phyloP scores from a whole-genome alignment of 768 basidiomycete species.

The Lepiota brunneoincarnata region DNA sequence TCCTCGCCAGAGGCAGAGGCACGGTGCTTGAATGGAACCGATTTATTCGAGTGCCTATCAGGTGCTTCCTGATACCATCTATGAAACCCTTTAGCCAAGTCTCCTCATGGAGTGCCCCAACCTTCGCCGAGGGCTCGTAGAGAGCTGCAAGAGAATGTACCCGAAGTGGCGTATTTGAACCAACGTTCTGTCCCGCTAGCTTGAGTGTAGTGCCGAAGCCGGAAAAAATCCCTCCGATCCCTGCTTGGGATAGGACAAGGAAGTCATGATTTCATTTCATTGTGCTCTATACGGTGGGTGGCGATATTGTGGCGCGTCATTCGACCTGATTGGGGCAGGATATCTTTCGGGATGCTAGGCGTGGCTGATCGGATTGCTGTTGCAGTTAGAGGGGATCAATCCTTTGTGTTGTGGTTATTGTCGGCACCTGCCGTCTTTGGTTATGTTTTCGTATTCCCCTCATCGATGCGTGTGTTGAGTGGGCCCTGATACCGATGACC shows the following conservation, averaged over 20 bases:
- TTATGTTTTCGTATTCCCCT: no score
- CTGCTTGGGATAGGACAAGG: not conserved
- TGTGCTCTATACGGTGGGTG: not conserved
- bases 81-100: not conserved
- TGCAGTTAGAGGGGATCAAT: no score
- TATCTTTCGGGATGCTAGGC: not conserved
- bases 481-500: no score
- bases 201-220: not conserved
- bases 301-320: not conserved
- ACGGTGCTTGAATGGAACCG: not conserved
- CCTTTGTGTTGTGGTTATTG: no score
- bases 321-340: not conserved
- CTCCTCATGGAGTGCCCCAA: not conserved
- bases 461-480: no score
- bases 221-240: no score
- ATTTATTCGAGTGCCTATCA: not conserved
- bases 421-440: no score
- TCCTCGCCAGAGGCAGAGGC: not conserved
- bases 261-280: not conserved
- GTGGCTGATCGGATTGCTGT: not conserved
- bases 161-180: not conserved
- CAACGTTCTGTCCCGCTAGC: not conserved
- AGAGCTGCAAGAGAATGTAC: not conserved
- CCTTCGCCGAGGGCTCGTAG: not conserved
- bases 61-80: not conserved